Conservation (phyloP, 2,329 filamentous ascomycete species). For the Cladosporium halotolerans region DNA sequence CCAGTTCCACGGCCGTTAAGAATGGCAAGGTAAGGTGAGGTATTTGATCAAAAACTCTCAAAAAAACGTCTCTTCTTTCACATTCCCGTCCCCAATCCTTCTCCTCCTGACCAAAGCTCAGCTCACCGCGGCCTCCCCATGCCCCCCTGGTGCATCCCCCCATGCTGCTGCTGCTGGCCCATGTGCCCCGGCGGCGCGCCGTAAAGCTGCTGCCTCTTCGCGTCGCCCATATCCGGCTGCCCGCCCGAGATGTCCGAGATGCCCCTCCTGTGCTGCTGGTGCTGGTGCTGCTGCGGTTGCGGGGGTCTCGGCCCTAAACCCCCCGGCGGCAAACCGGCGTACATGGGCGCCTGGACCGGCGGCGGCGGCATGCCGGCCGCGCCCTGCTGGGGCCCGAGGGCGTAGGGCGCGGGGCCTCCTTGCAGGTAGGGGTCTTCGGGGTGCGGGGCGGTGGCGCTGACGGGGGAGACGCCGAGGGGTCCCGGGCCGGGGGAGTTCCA, state of each 20-base stretch:
- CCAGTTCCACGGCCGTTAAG: no score
- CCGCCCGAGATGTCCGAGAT: constrained; percentile 56
- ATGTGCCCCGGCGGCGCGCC: constrained; percentile 13
- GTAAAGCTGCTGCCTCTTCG: constrained; percentile 56
- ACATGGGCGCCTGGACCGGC: constrained; percentile 22
- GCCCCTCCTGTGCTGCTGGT: constrained; percentile 47
- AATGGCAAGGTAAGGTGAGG: no score
- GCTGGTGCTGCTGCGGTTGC: not conserved
- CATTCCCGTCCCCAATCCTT: no score
- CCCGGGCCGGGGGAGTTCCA: constrained; percentile 57
- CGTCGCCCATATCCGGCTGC: constrained; percentile 45
- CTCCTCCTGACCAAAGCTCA: no score
- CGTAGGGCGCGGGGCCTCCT: constrained; percentile 33
- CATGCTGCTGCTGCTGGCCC: not conserved
- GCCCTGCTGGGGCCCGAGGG: constrained; percentile 20
- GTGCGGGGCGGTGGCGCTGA: constrained; percentile 34
- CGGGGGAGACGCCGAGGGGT: constrained; percentile 49
- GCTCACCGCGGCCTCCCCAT: not conserved
- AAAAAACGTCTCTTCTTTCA: no score
- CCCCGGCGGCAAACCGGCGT: constrained; percentile 34
- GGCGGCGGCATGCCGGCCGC: constrained; percentile 3
- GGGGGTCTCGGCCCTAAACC: constrained; percentile 30
- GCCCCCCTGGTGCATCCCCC: not conserved
- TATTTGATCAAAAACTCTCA: no score
- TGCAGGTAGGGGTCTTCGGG: constrained; percentile 40